phyloP scores from a whole-genome alignment of 768 basidiomycete species.

The Podaxis sp. region DNA sequence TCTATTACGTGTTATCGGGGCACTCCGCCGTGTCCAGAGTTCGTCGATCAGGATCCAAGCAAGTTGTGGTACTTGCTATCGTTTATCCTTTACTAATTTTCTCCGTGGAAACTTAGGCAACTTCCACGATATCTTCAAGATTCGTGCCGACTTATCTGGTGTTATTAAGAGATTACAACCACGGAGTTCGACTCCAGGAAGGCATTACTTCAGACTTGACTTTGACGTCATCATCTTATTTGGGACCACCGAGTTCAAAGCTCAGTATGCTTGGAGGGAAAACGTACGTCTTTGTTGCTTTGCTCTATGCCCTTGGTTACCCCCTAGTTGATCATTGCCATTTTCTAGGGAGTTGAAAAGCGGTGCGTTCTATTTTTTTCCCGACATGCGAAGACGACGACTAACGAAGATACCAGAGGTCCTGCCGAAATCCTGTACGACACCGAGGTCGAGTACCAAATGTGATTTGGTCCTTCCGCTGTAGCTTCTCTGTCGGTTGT shows the following conservation, averaged over 20 bases:
- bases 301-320: background rate
- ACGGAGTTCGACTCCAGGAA: background rate
- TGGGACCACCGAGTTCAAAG: conserved; percentile 18
- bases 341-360: conserved; percentile 15
- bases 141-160: conserved; percentile 10
- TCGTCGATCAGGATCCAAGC: conserved; percentile 16
- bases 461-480: background rate
- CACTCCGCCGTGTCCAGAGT: conserved; percentile 3
- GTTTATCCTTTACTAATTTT: background rate
- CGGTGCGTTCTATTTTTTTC: conserved; percentile 7
- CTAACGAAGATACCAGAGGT: background rate
- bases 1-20: conserved; percentile 18
- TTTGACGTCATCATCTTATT: conserved; percentile 20
- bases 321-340: background rate
- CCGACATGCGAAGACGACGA: background rate
- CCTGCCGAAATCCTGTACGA: background rate
- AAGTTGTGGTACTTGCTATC: background rate
- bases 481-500: too few species aligned
- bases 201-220: conserved; percentile 17
- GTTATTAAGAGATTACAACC: conserved; percentile 3
- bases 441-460: background rate
- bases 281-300: conserved; percentile 7
- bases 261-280: conserved; percentile 17
- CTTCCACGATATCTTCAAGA: conserved; percentile 14
- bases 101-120: background rate